Evolutionary conservation across 176 grass and related monocot genomes (phyloP).

Genomic region (Paspalum notatum): DNA sequence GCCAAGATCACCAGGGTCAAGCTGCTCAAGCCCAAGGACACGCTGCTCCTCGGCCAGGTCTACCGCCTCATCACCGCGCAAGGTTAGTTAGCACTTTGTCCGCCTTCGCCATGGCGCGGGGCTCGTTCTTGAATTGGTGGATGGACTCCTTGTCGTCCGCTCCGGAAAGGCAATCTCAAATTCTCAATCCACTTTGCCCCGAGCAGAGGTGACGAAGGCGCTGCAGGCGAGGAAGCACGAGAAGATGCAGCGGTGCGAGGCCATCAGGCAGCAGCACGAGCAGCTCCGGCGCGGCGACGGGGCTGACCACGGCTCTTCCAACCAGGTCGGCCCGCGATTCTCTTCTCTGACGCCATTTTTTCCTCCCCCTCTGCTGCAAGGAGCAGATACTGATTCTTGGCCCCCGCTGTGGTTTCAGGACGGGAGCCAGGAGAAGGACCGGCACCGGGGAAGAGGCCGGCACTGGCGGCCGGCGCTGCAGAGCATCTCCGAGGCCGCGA

Average conservation of each 20-base stretch:
- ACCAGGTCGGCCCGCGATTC: constrained; percentile 32
- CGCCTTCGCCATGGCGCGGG: not conserved
- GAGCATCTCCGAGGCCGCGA: constrained; percentile 79
- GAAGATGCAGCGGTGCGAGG: constrained; percentile 82
- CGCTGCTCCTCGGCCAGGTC: constrained; percentile 83
- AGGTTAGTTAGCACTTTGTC: constrained; percentile 62
- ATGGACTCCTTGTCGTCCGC: not conserved
- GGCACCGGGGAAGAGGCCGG: constrained; percentile 55
- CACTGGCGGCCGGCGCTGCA: constrained; percentile 88
- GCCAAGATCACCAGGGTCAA: constrained; percentile 80
- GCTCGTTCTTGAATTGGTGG: not conserved
- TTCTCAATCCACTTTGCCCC: not conserved
- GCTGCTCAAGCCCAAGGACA: constrained; percentile 95
- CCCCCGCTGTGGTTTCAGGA: constrained; percentile 39
- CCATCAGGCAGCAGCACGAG: constrained; percentile 64
- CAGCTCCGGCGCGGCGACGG: constrained; percentile 46
- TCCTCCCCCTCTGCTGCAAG: not conserved
- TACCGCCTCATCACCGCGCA: constrained; percentile 92
- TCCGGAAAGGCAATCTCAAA: not conserved
- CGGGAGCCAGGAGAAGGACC: constrained; percentile 57
- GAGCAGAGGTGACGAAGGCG: constrained; percentile 88
- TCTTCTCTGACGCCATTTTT: not conserved
- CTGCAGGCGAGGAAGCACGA: constrained; percentile 76
- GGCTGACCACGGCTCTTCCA: constrained; percentile 13
- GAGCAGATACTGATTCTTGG: not conserved